A percentile compares a stretch with the other conserved stretches of the same genome.
phyloP scores from a whole-genome alignment of 2,329 filamentous ascomycete species.

The Amauroascus niger region DNA sequence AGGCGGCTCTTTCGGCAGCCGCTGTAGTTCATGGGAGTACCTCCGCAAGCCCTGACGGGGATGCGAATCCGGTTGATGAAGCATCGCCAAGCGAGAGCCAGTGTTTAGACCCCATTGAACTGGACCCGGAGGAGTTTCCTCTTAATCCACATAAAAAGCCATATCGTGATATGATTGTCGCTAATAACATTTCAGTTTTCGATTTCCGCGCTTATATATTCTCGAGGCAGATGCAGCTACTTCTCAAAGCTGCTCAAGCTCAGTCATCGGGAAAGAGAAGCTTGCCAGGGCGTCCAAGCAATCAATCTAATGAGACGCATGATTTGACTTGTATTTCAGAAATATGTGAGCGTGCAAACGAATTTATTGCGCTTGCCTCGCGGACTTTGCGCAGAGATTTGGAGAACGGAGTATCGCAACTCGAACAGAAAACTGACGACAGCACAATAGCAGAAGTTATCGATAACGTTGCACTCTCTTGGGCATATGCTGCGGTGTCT shows the following conservation, averaged over 20 bases:
- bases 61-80: slow-evolving; percentile 26
- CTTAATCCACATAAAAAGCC: slow-evolving; percentile 57
- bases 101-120: slow-evolving; percentile 19
- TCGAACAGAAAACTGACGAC: slow-evolving; percentile 27
- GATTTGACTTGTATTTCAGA: slow-evolving; percentile 74
- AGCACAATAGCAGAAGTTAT: slow-evolving; percentile 25
- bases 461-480: slow-evolving; percentile 41
- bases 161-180: slow-evolving; percentile 83
- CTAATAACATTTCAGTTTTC: slow-evolving; percentile 90
- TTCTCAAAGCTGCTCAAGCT: slow-evolving; percentile 69
- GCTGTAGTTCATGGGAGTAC: slow-evolving; percentile 11
- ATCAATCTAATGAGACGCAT: slow-evolving; percentile 54
- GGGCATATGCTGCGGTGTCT: slow-evolving; percentile 37
- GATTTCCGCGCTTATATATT: slow-evolving; percentile 95
- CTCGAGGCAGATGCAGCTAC: slow-evolving; percentile 70
- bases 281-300: slow-evolving; percentile 32
- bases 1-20: slow-evolving; percentile 41
- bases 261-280: slow-evolving; percentile 28
- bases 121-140: slow-evolving; percentile 30
- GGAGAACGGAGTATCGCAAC: slow-evolving; percentile 47
- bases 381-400: slow-evolving; percentile 73
- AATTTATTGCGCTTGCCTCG: slow-evolving; percentile 73
- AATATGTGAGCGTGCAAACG: slow-evolving; percentile 68
- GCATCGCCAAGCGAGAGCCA: slow-evolving; percentile 28
- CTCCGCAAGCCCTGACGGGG: slow-evolving; percentile 14